Conservation (phyloP, 2,329 filamentous ascomycete species). For the Hypoxylon sp. region DNA sequence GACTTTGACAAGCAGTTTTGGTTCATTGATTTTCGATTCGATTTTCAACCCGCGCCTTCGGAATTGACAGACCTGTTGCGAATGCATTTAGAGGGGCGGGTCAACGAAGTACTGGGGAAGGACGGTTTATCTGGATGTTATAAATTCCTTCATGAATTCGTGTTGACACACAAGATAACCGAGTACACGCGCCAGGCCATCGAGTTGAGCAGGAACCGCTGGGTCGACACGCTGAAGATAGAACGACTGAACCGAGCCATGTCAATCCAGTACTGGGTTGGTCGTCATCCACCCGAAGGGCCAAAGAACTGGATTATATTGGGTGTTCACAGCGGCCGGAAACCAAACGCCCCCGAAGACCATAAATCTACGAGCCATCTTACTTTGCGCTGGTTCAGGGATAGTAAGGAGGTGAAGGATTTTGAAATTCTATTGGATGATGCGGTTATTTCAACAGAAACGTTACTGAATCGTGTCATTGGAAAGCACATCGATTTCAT, state of each 20-base stretch:
- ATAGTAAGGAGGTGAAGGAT: conserved; percentile 77
- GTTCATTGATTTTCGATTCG: conserved; percentile 90
- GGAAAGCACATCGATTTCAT: conserved; percentile 78
- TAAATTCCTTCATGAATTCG: conserved; percentile 84
- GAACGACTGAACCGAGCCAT: conserved; percentile 83
- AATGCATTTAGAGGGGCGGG: conserved; percentile 70
- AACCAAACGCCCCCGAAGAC: conserved; percentile 51
- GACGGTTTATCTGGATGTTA: conserved; percentile 84
- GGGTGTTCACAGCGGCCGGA: conserved; percentile 75
- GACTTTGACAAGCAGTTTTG: conserved; percentile 85
- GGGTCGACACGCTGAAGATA: conserved; percentile 80
- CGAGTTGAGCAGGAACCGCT: conserved; percentile 73
- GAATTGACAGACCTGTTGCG: conserved; percentile 70
- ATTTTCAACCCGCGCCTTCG: conserved; percentile 75
- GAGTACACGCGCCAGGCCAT: conserved; percentile 81
- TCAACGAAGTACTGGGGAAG: conserved; percentile 75
- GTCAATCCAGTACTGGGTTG: conserved; percentile 90
- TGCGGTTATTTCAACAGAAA: conserved; percentile 74
- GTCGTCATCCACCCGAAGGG: conserved; percentile 62
- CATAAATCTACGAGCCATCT: conserved; percentile 62
- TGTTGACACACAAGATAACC: conserved; percentile 89
- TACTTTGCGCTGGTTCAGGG: conserved; percentile 81
- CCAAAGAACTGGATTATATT: conserved; percentile 92
- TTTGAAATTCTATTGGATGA: conserved; percentile 73
- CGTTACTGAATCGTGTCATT: conserved; percentile 76